Base-by-base conservation (phyloP, 495 filamentous ascomycete genomes). In the Lasiosphaeria miniovina region DNA sequence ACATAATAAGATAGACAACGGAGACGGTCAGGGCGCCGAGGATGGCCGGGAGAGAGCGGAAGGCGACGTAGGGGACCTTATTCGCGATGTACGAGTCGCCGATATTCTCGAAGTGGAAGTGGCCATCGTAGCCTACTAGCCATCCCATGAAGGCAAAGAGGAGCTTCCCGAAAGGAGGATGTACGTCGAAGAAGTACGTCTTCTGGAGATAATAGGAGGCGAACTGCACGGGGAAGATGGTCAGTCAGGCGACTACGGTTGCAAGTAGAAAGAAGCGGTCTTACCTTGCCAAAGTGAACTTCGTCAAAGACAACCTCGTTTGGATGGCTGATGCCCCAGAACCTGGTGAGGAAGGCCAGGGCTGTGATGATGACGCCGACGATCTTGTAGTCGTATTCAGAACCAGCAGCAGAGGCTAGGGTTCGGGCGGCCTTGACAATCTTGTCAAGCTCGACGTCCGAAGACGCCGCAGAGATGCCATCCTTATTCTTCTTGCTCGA, bases 121-220 rank as follows among this genome's bases (percentile, higher is more conserved):
- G 88, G 60, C 94, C 94, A 77, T 97, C 91, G 70, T 95, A 99
- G 66, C 94, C 94, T 17, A 87, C 84, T 56, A 99, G 82, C 93
- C 93, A 99, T 64, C 94, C 94, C 80, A 96, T 92, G 41, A 98
- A 83, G 58, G 94, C 94, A 70, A 92, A 90, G 51, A 91, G 83
- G 63, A 91, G 87, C 75, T 91, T 92, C 73, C 90, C 94, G 66
- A 99, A 96, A 8, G 94, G 94, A 51, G 94, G 94, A 74, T 99
- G 94, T 49, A 99, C 94, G 81, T 99, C 94, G 84, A 99, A 99
- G 84, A 99, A 99, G 78, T 98, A 99, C 35, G 91, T 98, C 71
- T 91, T 88, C 77, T 97, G 88, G 41, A 99, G 86, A 69, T 99
- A 99, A 75, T 97, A 95, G 12, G 91, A 96, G 58, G 91, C 92